A percentile compares a stretch with the other conserved stretches of the same genome.
Conservation (phyloP, 1,284 basidiomycete species). For the Pseudozyma hubeiensis region DNA sequence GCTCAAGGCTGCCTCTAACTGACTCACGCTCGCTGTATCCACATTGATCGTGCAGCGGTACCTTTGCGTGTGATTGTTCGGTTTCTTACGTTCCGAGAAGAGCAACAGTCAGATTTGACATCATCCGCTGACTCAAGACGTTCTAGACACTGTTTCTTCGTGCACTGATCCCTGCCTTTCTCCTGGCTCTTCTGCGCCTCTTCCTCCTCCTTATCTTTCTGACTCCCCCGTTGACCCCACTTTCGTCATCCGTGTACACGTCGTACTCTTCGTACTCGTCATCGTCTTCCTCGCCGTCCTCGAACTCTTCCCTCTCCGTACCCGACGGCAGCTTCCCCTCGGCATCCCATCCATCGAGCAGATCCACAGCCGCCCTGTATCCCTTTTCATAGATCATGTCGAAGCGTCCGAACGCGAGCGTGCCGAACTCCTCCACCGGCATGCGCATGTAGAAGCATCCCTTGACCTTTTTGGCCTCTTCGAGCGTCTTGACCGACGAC, state of each 20-base stretch:
- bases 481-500: conserved; percentile 91
- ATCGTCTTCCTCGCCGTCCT: conserved; percentile 23
- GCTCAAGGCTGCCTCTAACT: too few species aligned
- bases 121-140: neutral
- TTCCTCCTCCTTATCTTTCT: conserved; percentile 10
- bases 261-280: conserved; percentile 11
- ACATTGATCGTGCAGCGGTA: too few species aligned
- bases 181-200: conserved; percentile 12
- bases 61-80: too few species aligned
- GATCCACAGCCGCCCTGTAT: conserved; percentile 79
- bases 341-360: conserved; percentile 82
- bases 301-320: conserved; percentile 70
- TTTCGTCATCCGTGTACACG: conserved; percentile 17
- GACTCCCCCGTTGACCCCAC: neutral
- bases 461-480: conserved; percentile 89
- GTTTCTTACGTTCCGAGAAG: too few species aligned
- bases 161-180: conserved; percentile 48
- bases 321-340: conserved; percentile 83
- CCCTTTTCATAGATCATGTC: conserved; percentile 80
- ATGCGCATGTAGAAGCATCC: conserved; percentile 92
- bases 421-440: conserved; percentile 76
- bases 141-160: conserved; percentile 52
- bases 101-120: too few species aligned
- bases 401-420: conserved; percentile 71
- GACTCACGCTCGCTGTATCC: too few species aligned